A percentile compares a stretch with the other conserved stretches of the same genome.
Conservation (phyloP, 352 stramenopile genomes). For the Globisporangium middletonii region DNA sequence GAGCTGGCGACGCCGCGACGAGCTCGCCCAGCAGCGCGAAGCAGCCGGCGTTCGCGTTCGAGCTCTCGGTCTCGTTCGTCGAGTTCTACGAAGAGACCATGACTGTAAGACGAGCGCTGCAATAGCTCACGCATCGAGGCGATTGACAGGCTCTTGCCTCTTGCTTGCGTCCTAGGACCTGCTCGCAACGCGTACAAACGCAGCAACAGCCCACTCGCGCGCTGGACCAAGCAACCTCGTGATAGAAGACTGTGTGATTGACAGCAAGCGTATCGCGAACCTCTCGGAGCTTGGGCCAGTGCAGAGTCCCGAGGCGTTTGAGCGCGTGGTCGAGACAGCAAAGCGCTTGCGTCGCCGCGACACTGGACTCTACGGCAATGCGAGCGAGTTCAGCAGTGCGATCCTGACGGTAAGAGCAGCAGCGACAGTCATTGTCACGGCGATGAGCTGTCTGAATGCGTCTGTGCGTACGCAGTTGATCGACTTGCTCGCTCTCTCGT, state of each 20-base stretch:
- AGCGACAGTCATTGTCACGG: no score
- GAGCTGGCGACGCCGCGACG: no score
- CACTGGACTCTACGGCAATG: conserved; percentile 34
- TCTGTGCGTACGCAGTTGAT: not conserved
- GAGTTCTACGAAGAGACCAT: conserved; percentile 58
- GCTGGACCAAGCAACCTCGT: not conserved
- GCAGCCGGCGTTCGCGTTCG: conserved; percentile 22
- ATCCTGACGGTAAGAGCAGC: conserved; percentile 28
- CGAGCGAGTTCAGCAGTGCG: conserved; percentile 37
- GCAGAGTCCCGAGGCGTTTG: conserved; percentile 15
- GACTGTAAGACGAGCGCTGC: conserved; percentile 11
- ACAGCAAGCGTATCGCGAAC: conserved; percentile 24
- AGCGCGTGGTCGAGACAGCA: conserved; percentile 23
- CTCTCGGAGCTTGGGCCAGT: conserved; percentile 25
- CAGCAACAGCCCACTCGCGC: not conserved
- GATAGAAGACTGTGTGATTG: conserved; percentile 11
- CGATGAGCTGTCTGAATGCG: not conserved
- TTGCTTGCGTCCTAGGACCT: no score
- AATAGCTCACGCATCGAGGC: no score
- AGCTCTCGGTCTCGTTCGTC: conserved; percentile 35
- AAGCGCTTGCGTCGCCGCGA: conserved; percentile 19
- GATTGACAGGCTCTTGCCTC: no score
- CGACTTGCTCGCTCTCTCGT: no score
- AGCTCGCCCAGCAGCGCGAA: not conserved
- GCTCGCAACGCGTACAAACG: no score